Base-by-base conservation (phyloP, 2,329 filamentous ascomycete genomes). In the Teratosphaeria pseudoeucalypti region DNA sequence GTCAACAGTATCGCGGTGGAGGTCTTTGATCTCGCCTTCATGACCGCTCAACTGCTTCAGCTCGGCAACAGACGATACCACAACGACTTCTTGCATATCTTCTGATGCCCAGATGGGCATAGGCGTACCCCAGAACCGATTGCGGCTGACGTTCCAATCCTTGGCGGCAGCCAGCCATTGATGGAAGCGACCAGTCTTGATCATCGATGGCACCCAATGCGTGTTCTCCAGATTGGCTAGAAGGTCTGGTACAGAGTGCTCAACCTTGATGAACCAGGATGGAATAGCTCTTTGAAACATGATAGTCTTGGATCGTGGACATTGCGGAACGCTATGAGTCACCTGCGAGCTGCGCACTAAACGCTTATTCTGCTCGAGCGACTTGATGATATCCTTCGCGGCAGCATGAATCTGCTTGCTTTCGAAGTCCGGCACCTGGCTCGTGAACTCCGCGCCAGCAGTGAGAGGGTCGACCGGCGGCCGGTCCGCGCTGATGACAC, bases 61-160 rank as follows among this genome's bases (percentile, higher is more conserved):
- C 75, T 96, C 92, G 58, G 85, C 83, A 23, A 94, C 82, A 66
- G 91, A 95, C 58, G 92, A 90, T 58, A 96, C 76, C 68, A 91
- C 95, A 32, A 97, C 83, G 62, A 89, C 80, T 75, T 97, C 92
- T 70, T 92, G 88, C 69, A 87, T 79, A 71, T 96, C 92, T 34
- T 95, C 90, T 69, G 89, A 95, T 43, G 89, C 87, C 92, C 92
- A 97, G 39, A 96, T 75, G 6, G 92, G 92, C 61, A 96, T 85
- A 1, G 92, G 92, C 0, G 91, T 96, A 56, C 92, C 92, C 92
- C 92, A 96, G 76, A 95, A 97, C 59, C 92, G 84, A 73, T 95
- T 96, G 65, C 92, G 82, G 58, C 90, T 94, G 34, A 97, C 88
- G 71, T 96, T 95, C 92, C 92, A 97, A 74, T 97, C 92, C 61